Evolutionary conservation across 2,329 filamentous ascomycete species (phyloP).

Genomic region (Hypoxylon sp.): DNA sequence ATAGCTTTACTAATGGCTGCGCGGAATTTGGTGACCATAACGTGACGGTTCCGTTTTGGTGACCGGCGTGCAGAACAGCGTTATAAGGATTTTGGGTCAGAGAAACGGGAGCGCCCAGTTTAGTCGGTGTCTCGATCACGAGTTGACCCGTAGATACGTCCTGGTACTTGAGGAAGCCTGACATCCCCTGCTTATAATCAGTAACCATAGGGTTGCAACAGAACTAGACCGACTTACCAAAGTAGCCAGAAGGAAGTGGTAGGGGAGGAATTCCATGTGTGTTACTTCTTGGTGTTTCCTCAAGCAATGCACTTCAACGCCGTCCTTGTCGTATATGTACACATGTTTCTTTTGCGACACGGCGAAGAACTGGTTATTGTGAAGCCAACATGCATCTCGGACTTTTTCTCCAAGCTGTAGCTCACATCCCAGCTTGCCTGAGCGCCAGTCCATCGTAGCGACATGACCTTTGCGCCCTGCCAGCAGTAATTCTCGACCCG

Average conservation of each 20-base stretch:
- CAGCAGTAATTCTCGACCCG: conserved; percentile 84
- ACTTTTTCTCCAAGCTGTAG: conserved; percentile 90
- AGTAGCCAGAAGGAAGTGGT: conserved; percentile 92
- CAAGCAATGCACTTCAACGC: conserved; percentile 91
- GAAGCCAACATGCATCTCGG: conserved; percentile 87
- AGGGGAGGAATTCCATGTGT: conserved; percentile 94
- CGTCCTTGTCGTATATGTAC: conserved; percentile 93
- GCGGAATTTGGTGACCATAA: conserved; percentile 94
- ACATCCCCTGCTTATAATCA: conserved; percentile 66
- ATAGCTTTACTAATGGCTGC: conserved; percentile 87
- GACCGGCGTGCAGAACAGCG: conserved; percentile 88
- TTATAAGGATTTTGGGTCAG: conserved; percentile 92
- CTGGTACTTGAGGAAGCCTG: conserved; percentile 79
- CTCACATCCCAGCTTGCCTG: conserved; percentile 90
- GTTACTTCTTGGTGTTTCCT: conserved; percentile 90
- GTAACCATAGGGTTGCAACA: conserved; percentile 17
- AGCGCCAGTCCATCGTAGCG: conserved; percentile 95
- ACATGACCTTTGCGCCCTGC: conserved; percentile 93
- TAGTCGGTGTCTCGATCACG: conserved; percentile 85
- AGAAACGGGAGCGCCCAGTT: conserved; percentile 82
- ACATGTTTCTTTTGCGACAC: conserved; percentile 94
- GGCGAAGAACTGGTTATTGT: conserved; percentile 94
- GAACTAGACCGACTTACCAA: conserved; percentile 63
- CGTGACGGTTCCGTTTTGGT: conserved; percentile 93
- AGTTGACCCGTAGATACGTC: conserved; percentile 93